phyloP scores from a whole-genome alignment of 495 filamentous ascomycete genomes.

The Aspergillus wentii region DNA sequence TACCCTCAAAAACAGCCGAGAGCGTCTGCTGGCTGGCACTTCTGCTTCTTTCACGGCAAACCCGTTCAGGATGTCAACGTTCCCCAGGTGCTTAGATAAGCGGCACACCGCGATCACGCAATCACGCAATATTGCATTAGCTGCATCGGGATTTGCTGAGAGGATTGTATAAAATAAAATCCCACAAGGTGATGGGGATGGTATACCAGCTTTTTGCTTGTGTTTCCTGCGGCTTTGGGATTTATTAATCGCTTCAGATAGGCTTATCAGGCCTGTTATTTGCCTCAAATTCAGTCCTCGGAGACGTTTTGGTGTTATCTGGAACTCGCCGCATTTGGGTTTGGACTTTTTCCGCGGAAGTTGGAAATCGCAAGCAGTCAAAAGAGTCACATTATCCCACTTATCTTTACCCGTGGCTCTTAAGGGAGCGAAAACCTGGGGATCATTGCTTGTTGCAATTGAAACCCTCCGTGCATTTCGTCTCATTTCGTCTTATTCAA shows the following conservation, averaged over 20 bases:
- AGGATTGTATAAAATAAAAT: conserved; percentile 11
- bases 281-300: conserved; percentile 4
- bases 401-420: conserved; percentile 1
- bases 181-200: neutral
- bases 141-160: conserved; percentile 14
- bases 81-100: conserved; percentile 12
- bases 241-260: conserved; percentile 12
- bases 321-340: too few species aligned
- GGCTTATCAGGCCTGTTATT: conserved; percentile 10
- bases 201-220: neutral
- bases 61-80: too few species aligned
- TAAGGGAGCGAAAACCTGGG: too few species aligned
- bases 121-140: conserved; percentile 23
- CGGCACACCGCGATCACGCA: neutral
- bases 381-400: neutral
- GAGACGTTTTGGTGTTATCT: conserved; percentile 14
- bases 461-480: too few species aligned
- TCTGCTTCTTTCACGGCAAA: too few species aligned
- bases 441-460: too few species aligned
- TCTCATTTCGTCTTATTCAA: too few species aligned
- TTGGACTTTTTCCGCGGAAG: conserved; percentile 27
- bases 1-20: too few species aligned
- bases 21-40: too few species aligned
- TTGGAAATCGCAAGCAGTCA: neutral
- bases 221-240: conserved; percentile 4